Conservation (phyloP, 2,329 filamentous ascomycete species). For the Parafenestella ontariensis region DNA sequence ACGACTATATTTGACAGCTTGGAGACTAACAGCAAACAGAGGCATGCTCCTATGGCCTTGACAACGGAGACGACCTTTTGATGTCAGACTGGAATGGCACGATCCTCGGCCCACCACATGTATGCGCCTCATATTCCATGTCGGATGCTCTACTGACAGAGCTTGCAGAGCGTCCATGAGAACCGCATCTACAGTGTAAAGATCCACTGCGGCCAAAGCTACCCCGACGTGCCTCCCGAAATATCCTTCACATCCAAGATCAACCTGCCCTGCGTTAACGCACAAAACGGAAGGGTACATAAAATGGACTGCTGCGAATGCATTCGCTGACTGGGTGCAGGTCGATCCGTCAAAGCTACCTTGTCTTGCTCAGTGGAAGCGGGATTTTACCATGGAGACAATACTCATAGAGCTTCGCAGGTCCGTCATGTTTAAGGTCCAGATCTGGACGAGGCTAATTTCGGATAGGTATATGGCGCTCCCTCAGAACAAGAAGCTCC, state of each 20-base stretch:
- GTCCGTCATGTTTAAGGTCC: conserved; percentile 52
- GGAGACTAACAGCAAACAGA: conserved; percentile 60
- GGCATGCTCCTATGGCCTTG: conserved; percentile 95
- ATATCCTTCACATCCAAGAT: conserved; percentile 94
- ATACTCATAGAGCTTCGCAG: conserved; percentile 85
- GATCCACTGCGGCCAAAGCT: conserved; percentile 90
- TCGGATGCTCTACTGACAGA: conserved; percentile 5
- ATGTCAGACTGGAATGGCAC: conserved; percentile 99
- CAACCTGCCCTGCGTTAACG: conserved; percentile 94
- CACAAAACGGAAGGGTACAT: conserved; percentile 73
- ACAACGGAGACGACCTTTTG: conserved; percentile 90
- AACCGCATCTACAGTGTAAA: conserved; percentile 99
- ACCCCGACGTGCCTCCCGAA: conserved; percentile 86
- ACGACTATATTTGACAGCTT: not conserved
- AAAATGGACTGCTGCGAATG: conserved; percentile 2
- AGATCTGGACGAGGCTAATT: conserved; percentile 9
- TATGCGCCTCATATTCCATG: conserved; percentile 57
- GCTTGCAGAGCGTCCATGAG: conserved; percentile 83
- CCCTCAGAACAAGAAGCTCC: conserved; percentile 89
- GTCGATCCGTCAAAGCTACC: conserved; percentile 85
- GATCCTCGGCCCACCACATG: conserved; percentile 94
- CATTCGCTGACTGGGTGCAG: conserved; percentile 48
- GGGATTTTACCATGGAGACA: conserved; percentile 94
- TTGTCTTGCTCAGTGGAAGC: conserved; percentile 88
- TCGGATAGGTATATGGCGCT: conserved; percentile 84